Conservation (phyloP, 78 protist species). For the Speleostelium caveatum region DNA sequence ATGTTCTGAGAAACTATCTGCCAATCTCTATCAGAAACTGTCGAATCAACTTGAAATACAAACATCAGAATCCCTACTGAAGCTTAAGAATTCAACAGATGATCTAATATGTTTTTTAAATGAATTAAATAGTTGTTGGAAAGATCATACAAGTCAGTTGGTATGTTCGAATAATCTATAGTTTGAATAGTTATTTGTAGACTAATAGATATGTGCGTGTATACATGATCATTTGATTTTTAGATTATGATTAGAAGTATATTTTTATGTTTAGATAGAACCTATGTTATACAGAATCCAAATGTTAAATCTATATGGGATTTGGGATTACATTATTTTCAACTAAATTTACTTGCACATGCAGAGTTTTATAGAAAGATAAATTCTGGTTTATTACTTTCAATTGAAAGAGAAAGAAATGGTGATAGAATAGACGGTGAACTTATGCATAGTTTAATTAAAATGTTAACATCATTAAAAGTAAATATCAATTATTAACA, state of each 20-base stretch:
- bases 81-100: neutral
- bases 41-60: constrained; percentile 28
- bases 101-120: neutral
- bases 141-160: constrained; percentile 62
- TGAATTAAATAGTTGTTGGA: constrained; percentile 47
- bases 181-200: constrained; percentile 1
- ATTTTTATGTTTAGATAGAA: constrained; percentile 92
- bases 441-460: constrained; percentile 51
- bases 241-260: constrained; percentile 85
- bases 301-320: constrained; percentile 81
- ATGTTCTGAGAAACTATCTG: constrained; percentile 33
- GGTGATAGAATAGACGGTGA: constrained; percentile 83
- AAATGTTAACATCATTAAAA: constrained; percentile 81
- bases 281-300: constrained; percentile 80
- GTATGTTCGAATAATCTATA: constrained; percentile 12
- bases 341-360: constrained; percentile 8
- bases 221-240: neutral
- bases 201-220: neutral
- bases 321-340: constrained; percentile 87
- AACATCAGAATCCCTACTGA: neutral
- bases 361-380: constrained; percentile 54
- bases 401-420: constrained; percentile 83
- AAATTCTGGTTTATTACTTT: constrained; percentile 48
- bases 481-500: constrained; percentile 12
- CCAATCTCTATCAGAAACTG: constrained; percentile 25